Conservation (phyloP, 768 basidiomycete genomes). For the Galerina sulciceps region DNA sequence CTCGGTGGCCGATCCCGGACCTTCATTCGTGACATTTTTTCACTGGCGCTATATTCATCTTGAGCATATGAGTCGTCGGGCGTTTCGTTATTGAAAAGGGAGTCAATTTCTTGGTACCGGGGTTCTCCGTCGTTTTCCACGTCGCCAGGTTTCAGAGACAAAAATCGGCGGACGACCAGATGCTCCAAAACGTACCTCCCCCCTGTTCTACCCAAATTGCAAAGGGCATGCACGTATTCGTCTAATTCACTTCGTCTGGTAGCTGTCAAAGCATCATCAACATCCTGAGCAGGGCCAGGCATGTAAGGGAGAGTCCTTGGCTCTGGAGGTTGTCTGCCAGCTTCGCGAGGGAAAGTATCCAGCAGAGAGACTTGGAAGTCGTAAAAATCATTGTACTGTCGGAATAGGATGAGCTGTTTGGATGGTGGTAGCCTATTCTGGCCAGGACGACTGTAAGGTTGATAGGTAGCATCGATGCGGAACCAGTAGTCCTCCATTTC, state of each 20-base stretch:
- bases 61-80: constrained; percentile 39
- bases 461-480: constrained; percentile 87
- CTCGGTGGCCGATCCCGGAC: constrained; percentile 51
- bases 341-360: constrained; percentile 87
- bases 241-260: constrained; percentile 83
- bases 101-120: constrained; percentile 60
- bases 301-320: constrained; percentile 91
- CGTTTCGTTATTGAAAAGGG: constrained; percentile 45
- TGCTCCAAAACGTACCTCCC: constrained; percentile 85
- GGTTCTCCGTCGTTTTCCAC: constrained; percentile 71
- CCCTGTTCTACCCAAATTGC: constrained; percentile 66
- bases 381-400: constrained; percentile 98
- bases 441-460: constrained; percentile 73
- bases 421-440: constrained; percentile 63
- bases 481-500: constrained; percentile 99
- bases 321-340: constrained; percentile 71
- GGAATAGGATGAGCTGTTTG: constrained; percentile 85
- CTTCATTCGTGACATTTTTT: constrained; percentile 55
- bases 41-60: constrained; percentile 45
- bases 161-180: constrained; percentile 78
- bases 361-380: constrained; percentile 93
- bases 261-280: constrained; percentile 84
- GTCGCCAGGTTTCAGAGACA: constrained; percentile 87
- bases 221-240: constrained; percentile 83
- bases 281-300: constrained; percentile 90